Conservation (phyloP, 768 basidiomycete species). For the Guyanaporus albipodus region DNA sequence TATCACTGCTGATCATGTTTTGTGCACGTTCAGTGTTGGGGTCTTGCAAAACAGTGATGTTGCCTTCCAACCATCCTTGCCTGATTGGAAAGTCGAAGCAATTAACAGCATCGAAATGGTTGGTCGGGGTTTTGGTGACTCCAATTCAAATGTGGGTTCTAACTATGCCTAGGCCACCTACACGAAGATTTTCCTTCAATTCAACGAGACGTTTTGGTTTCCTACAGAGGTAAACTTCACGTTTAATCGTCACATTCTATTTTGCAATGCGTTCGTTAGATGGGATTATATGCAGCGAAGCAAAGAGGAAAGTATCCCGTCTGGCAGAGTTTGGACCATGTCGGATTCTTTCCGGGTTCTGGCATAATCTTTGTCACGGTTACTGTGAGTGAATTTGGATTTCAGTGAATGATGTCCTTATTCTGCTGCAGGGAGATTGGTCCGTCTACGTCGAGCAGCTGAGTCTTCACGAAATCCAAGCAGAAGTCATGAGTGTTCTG, state of each 20-base stretch:
- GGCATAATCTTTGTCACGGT: slow-evolving; percentile 38
- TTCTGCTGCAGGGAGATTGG: slow-evolving; percentile 49
- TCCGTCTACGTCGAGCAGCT: slow-evolving; percentile 56
- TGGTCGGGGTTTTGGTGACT: slow-evolving; percentile 1
- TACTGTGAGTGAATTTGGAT: slow-evolving; percentile 14
- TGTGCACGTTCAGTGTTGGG: slow-evolving; percentile 66
- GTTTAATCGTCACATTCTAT: not conserved
- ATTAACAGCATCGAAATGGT: slow-evolving; percentile 62
- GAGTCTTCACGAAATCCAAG: slow-evolving; percentile 41
- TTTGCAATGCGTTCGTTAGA: slow-evolving; percentile 12
- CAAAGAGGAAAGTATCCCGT: slow-evolving; percentile 61
- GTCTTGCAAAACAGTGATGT: slow-evolving; percentile 64
- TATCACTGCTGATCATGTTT: slow-evolving; percentile 50
- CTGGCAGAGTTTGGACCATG: slow-evolving; percentile 63
- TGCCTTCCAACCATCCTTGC: slow-evolving; percentile 49
- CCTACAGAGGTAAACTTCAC: slow-evolving; percentile 35
- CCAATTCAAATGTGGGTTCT: not conserved
- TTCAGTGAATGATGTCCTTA: not conserved
- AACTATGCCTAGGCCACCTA: slow-evolving; percentile 43
- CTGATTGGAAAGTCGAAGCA: slow-evolving; percentile 58
- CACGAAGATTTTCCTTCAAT: slow-evolving; percentile 67
- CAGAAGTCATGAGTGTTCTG: slow-evolving; percentile 56
- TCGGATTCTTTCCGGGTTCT: slow-evolving; percentile 56
- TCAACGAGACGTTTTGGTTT: slow-evolving; percentile 59
- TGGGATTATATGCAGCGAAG: slow-evolving; percentile 52